Base-by-base conservation (phyloP, 345 rosid genomes). In the Arabidopsis arenosa region DNA sequence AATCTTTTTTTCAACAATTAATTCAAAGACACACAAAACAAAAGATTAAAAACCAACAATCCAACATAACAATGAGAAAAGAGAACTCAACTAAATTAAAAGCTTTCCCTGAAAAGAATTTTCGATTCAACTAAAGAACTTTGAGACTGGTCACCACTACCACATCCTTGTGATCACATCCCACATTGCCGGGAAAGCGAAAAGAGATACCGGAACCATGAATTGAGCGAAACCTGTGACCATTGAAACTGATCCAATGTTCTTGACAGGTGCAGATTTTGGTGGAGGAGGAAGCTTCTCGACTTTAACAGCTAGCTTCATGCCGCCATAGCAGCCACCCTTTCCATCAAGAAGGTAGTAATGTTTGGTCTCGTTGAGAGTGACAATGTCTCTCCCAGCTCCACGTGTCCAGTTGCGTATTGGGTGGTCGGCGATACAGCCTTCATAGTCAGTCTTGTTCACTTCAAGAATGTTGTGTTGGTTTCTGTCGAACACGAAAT, bases 201-300 rank as follows among this genome's bases (percentile, higher is more conserved):
- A 77, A 13, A 77, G 28, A 18, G 68, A 26, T 9, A 39, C 23
- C 2, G 80, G 81, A 41, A 77, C 8, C 40, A 71, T 7, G 56
- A 49, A 65, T 1, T 77, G 81, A 47, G 48, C 40, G 5, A 71
- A 13, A 40, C 62, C 30, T 0, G 72, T 58, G 62, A 43, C 55
- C 39, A 48, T 65, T 0, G 81, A 77, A 65, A 51, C 61, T 14
- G 68, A 65, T 7, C 73, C 77, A 78, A 59, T 39, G 73, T 4
- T 89, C 79, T 65, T 87, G 51, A 17, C 3, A 0, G 93, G 88
- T 57, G 93, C 41, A 39, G 94, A 66, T 43, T 62, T 49, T 2
- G 97, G 90, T 76, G 98, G 97, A 4, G 97, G 98, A 71, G 97
- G 98, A 1, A 66, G 85, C 80, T 93, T 86, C 82, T 88, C 92